phyloP scores from a whole-genome alignment of 2,329 filamentous ascomycete species.

The Ophiostoma sp. region DNA sequence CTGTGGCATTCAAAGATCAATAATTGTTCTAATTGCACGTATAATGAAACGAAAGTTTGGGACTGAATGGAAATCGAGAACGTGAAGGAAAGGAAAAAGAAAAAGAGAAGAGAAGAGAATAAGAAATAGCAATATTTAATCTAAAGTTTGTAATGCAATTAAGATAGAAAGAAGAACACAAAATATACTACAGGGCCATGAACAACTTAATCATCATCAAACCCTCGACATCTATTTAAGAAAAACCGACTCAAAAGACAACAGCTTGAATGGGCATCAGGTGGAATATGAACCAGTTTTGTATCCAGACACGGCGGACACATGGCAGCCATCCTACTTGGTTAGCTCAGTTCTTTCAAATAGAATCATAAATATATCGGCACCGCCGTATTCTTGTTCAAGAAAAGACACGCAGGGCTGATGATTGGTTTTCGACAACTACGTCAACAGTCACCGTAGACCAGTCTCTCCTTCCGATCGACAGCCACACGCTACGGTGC shows the following conservation, averaged over 20 bases:
- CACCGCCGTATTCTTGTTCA: background rate
- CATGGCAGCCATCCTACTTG: too few relatives aligned
- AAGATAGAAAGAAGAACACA: background rate
- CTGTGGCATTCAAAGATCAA: background rate
- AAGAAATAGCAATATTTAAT: too few relatives aligned
- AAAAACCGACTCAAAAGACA: too few relatives aligned
- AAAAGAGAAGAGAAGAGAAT: background rate
- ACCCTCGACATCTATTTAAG: background rate
- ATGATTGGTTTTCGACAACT: background rate
- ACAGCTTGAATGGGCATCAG: too few relatives aligned
- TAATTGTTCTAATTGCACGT: background rate
- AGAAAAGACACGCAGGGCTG: background rate
- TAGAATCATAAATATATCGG: too few relatives aligned
- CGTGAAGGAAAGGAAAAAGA: background rate
- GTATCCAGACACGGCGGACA: too few relatives aligned
- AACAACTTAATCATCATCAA: too few relatives aligned
- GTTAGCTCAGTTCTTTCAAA: too few relatives aligned
- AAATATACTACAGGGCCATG: background rate
- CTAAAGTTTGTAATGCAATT: too few relatives aligned
- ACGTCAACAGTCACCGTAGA: background rate
- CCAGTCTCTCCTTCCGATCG: background rate
- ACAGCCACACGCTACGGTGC: background rate
- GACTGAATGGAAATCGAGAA: background rate
- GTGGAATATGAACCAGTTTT: too few relatives aligned
- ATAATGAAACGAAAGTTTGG: background rate